A percentile compares a stretch with the other conserved stretches of the same genome.
These are phyloP conservation scores for Calonectria hongkongensis DNA, from an alignment of 2,329 filamentous ascomycete genomes.

Conservation along the genomic window DNA sequence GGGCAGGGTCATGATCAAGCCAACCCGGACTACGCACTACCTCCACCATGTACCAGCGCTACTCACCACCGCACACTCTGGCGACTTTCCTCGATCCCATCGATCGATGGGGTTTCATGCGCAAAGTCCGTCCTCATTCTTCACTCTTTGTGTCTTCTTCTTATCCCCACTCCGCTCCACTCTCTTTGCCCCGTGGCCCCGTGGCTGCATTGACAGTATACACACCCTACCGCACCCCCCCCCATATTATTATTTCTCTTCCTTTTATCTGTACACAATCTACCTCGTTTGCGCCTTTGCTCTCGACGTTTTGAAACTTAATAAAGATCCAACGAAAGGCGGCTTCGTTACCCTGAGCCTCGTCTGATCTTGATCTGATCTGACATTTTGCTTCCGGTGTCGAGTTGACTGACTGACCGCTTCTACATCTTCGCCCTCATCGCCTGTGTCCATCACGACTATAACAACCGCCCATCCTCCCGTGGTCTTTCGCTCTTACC, in stretches of 20 bases:
- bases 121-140: constrained; percentile 55
- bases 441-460: constrained; percentile 6
- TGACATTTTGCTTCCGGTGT: constrained; percentile 20
- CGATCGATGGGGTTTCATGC: constrained; percentile 61
- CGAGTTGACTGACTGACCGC: constrained; percentile 18
- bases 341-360: constrained; percentile 17
- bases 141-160: constrained; percentile 43
- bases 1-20: constrained; percentile 22
- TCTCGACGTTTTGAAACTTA: constrained; percentile 35
- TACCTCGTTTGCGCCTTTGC: constrained; percentile 17
- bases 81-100: constrained; percentile 58
- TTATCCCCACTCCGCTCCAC: constrained; percentile 1
- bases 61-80: background rate
- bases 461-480: constrained; percentile 9
- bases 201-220: background rate
- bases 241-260: constrained; percentile 11
- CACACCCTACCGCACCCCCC: background rate
- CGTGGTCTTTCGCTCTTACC: background rate
- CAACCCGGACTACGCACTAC: constrained; percentile 29
- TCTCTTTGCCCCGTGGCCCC: constrained; percentile 24
- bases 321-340: constrained; percentile 35
- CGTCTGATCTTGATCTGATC: constrained; percentile 34
- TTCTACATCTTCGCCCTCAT: constrained; percentile 16
- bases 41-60: background rate
- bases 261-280: constrained; percentile 24